Evolutionary conservation across 345 rosid species (phyloP).

Genomic region (Salix arbutifolia): DNA sequence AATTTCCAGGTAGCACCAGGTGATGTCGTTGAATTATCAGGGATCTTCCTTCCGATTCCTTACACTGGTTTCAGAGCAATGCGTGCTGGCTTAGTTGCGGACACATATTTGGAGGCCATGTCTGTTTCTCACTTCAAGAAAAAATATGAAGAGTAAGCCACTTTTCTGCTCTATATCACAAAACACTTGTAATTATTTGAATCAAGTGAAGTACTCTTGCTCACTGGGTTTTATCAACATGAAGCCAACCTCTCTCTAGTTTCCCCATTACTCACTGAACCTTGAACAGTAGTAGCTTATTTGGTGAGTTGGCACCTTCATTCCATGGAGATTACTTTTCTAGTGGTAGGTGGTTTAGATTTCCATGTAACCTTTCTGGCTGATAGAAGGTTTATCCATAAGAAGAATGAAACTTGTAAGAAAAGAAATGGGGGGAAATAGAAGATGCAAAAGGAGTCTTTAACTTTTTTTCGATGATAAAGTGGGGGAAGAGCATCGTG

Average conservation of each 20-base stretch:
- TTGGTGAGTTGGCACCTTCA: background rate
- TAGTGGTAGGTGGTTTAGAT: background rate
- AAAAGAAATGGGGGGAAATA: background rate
- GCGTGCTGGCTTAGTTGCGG: slow-evolving; percentile 98
- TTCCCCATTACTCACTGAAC: background rate
- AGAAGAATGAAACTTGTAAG: background rate
- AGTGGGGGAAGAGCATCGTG: background rate
- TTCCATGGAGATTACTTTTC: background rate
- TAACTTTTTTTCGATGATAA: background rate
- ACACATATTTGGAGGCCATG: slow-evolving; percentile 89
- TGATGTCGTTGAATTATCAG: slow-evolving; percentile 92
- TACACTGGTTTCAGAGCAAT: slow-evolving; percentile 90
- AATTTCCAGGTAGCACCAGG: slow-evolving; percentile 80
- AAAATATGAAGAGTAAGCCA: slow-evolving; percentile 91
- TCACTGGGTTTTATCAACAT: background rate
- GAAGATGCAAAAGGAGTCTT: background rate
- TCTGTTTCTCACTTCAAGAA: slow-evolving; percentile 88
- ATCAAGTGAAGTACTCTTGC: background rate
- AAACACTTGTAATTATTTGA: background rate
- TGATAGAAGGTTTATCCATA: background rate
- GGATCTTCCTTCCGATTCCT: slow-evolving; percentile 96
- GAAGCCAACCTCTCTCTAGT: background rate
- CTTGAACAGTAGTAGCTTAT: background rate
- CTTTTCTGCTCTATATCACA: slow-evolving; percentile 2
- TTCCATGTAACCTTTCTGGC: background rate